Percentiles rank a stretch among this genome's conserved stretches.
These are phyloP conservation scores for Aspergillus sp. DNA, from an alignment of 2,329 filamentous ascomycete species.

Conservation along the genomic window DNA sequence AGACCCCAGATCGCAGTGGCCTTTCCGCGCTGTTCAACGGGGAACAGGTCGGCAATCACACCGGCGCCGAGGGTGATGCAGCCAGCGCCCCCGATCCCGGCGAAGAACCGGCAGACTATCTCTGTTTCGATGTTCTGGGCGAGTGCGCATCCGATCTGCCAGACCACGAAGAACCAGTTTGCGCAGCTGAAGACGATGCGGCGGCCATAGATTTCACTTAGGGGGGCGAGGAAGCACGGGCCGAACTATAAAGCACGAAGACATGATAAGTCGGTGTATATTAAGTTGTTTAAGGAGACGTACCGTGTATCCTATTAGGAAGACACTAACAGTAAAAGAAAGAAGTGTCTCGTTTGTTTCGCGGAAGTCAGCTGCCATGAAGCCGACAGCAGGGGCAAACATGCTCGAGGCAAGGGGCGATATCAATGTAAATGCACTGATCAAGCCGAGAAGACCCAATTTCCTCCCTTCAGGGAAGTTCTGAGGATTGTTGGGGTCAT, in stretches of 20 bases:
- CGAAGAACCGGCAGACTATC: slow-evolving; percentile 64
- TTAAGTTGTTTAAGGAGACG: background rate
- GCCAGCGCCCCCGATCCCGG: slow-evolving; percentile 44
- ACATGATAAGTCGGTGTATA: too few relatives aligned
- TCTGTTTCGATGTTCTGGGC: slow-evolving; percentile 58
- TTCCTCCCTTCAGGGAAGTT: slow-evolving; percentile 45
- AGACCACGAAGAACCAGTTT: slow-evolving; percentile 58
- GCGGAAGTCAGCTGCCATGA: slow-evolving; percentile 23
- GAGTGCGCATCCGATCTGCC: slow-evolving; percentile 61
- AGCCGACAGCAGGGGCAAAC: slow-evolving; percentile 29
- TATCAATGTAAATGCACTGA: slow-evolving; percentile 31
- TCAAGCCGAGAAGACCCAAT: slow-evolving; percentile 26
- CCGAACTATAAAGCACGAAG: slow-evolving; percentile 39
- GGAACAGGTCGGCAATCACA: slow-evolving; percentile 48
- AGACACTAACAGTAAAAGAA: slow-evolving; percentile 33
- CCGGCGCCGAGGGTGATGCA: slow-evolving; percentile 46
- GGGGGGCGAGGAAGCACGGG: slow-evolving; percentile 63
- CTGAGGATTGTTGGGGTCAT: slow-evolving; percentile 59
- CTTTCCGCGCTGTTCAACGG: slow-evolving; percentile 41
- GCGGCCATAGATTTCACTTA: slow-evolving; percentile 65
- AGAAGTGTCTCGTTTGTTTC: slow-evolving; percentile 25
- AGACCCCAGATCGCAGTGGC: slow-evolving; percentile 46
- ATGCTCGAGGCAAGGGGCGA: slow-evolving; percentile 36
- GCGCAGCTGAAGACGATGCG: slow-evolving; percentile 60
- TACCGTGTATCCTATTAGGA: slow-evolving; percentile 30